Conservation (phyloP, 768 basidiomycete species). For the Paxillus ammoniavirescens region DNA sequence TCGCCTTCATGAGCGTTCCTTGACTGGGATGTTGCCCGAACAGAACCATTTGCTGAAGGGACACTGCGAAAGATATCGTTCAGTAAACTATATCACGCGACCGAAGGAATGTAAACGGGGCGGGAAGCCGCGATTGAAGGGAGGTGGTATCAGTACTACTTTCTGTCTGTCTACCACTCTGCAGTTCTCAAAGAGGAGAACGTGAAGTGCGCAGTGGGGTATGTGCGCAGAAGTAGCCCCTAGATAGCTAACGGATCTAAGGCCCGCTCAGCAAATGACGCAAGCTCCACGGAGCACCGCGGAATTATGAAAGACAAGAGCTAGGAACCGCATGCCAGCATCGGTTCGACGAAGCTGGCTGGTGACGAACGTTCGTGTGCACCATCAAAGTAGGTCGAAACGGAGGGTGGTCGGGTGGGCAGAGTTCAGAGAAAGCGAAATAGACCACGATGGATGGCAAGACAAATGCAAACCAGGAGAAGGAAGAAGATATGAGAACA, state of each 20-base stretch:
- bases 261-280: background rate
- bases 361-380: background rate
- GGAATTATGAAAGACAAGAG: background rate
- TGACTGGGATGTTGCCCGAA: constrained; percentile 96
- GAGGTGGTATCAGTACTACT: no score
- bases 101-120: background rate
- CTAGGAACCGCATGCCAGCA: background rate
- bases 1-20: constrained; percentile 90
- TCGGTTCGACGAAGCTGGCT: background rate
- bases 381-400: no score
- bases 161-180: no score
- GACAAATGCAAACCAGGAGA: background rate
- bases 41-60: constrained; percentile 95
- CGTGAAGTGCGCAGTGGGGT: background rate
- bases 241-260: background rate
- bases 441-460: background rate
- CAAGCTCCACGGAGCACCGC: background rate
- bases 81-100: constrained; percentile 3
- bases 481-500: background rate
- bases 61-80: constrained; percentile 52
- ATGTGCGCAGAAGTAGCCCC: no score
- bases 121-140: no score
- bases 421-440: no score
- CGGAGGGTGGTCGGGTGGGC: no score
- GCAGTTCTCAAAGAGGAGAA: background rate